phyloP scores from a whole-genome alignment of 1,284 basidiomycete genomes.

The Prillingera fragicola region DNA sequence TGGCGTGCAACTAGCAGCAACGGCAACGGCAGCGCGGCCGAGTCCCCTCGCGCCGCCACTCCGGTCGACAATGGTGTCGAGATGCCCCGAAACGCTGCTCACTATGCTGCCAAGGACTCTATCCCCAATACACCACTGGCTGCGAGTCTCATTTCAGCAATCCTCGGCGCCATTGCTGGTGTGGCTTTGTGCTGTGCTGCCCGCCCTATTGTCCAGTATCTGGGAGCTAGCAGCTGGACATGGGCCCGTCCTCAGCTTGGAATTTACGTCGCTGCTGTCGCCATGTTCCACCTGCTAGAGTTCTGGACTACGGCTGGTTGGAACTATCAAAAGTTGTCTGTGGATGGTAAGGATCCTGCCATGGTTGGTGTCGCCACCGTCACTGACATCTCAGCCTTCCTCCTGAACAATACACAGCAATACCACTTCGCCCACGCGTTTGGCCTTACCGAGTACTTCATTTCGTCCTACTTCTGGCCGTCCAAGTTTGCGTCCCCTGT shows the following conservation, averaged over 20 bases:
- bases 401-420: conserved; percentile 80
- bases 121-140: conserved; percentile 79
- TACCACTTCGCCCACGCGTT: conserved; percentile 81
- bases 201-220: conserved; percentile 49
- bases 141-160: conserved; percentile 65
- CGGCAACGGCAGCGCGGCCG: too few relatives aligned
- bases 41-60: neutral
- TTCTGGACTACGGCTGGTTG: conserved; percentile 93
- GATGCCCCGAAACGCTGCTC: neutral
- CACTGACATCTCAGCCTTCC: conserved; percentile 61
- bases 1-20: too few relatives aligned
- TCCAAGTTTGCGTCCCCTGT: conserved; percentile 24
- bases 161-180: conserved; percentile 55
- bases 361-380: neutral
- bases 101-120: conserved; percentile 52
- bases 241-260: conserved; percentile 73
- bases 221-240: conserved; percentile 48
- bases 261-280: conserved; percentile 73
- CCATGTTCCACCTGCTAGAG: conserved; percentile 86
- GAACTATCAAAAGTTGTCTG: conserved; percentile 85
- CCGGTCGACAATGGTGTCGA: too few relatives aligned
- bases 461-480: conserved; percentile 61
- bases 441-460: conserved; percentile 74
- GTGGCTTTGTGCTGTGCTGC: conserved; percentile 45
- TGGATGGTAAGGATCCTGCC: conserved; percentile 68